Evolutionary conservation across 2,329 filamentous ascomycete genomes (phyloP), one percentile per base, ranked within the genome.

Genomic region (Apiospora pterosperma): DNA sequence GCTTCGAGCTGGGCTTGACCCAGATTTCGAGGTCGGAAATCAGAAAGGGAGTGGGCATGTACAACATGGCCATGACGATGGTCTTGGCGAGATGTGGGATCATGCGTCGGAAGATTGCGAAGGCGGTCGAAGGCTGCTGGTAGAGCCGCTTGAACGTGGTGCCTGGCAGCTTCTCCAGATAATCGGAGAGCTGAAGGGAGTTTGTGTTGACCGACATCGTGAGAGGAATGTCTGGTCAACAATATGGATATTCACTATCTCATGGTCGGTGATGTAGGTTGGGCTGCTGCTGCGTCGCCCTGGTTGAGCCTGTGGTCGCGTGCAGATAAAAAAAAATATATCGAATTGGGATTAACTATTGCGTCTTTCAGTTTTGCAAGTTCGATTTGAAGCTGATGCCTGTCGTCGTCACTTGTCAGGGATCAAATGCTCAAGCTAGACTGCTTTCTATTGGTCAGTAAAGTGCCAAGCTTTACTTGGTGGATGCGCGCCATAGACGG

Each of bases 91-190:
- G 81, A 74, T 96, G 92, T 65, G 96, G 93, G 65, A 99, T 86
- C 93, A 99, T 97, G 80, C 96, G 94, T 70, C 96, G 89, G 77
- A 98, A 98, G 73, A 99, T 94, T 70, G 96, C 96, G 69, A 99
- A 88, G 41, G 94, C 92, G 1, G 96, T 97, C 48, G 95, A 97
- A 36, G 96, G 96, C 82, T 97, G 94, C 80, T 94, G 91, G 84
- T 99, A 99, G 58, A 99, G 86, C 78, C 92, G 91, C 76, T 89
- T 88, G 78, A 98, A 97, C 39, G 93, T 96, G 48, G 92, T 93
- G 68, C 94, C 93, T 61, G 92, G 92, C 73, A 97, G 90, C 76
- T 90, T 89, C 85, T 98, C 94, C 76, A 98, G 90, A 80, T 97
- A 98, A 76, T 97, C 94, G 76, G 95, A 92, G 65, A 89, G 85